These are phyloP conservation scores for Penstemon barbatus DNA, from an alignment of 257 asterid species.

Conservation along the genomic window DNA sequence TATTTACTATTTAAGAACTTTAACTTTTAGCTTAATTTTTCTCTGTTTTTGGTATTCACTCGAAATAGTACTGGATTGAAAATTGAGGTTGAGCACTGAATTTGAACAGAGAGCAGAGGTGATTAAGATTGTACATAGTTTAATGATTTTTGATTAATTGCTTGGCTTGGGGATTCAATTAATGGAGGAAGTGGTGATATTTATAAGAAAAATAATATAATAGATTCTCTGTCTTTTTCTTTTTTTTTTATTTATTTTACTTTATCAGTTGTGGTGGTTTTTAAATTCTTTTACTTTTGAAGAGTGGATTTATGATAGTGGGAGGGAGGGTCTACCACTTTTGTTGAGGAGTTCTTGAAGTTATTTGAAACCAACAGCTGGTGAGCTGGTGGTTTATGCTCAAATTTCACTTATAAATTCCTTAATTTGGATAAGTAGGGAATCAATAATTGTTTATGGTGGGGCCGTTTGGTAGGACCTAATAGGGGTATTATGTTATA, in stretches of 20 bases:
- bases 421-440: conserved; percentile 22
- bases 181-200: conserved; percentile 28
- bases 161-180: conserved; percentile 29
- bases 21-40: neutral
- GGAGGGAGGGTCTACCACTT: conserved; percentile 17
- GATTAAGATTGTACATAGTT: conserved; percentile 26
- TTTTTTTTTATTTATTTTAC: neutral
- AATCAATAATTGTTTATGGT: neutral
- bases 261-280: conserved; percentile 11
- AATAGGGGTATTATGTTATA: no score
- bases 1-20: neutral
- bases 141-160: neutral
- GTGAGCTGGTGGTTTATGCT: conserved; percentile 20
- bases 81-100: conserved; percentile 23
- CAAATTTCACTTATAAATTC: neutral
- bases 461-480: no score
- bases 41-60: conserved; percentile 7
- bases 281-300: neutral
- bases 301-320: neutral
- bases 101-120: conserved; percentile 15
- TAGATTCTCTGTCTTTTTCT: conserved; percentile 25
- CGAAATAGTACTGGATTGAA: conserved; percentile 30
- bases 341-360: neutral
- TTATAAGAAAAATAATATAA: conserved; percentile 35
- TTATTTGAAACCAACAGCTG: conserved; percentile 18